Conservation (phyloP, 1,284 basidiomycete genomes). For the Gymnopus androsaceus region DNA sequence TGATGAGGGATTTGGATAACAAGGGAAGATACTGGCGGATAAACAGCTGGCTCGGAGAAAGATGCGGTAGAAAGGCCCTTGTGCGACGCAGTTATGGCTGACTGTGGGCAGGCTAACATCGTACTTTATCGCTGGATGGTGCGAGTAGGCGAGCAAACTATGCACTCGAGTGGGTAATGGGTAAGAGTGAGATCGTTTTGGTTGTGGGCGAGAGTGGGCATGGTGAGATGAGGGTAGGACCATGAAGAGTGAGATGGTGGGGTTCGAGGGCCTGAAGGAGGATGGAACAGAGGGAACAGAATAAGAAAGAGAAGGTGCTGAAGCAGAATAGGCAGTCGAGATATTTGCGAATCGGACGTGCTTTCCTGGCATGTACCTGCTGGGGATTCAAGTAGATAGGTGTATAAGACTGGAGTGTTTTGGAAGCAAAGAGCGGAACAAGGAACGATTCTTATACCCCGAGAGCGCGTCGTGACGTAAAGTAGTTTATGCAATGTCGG, state of each 20-base stretch:
- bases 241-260: neutral
- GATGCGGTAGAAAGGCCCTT: slow-evolving; percentile 24
- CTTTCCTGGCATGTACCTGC: slow-evolving; percentile 27
- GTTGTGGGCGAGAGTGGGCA: neutral
- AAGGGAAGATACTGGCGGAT: slow-evolving; percentile 31
- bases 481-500: neutral
- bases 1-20: slow-evolving; percentile 32
- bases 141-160: slow-evolving; percentile 35
- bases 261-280: neutral
- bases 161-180: slow-evolving; percentile 29
- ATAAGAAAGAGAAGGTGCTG: slow-evolving; percentile 16
- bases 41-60: slow-evolving; percentile 37
- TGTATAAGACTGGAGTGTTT: neutral
- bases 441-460: neutral
- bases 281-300: slow-evolving; percentile 1
- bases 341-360: slow-evolving; percentile 35
- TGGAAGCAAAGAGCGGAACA: neutral
- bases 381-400: neutral
- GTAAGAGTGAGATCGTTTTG: slow-evolving; percentile 3
- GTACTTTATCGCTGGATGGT: slow-evolving; percentile 29
- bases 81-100: slow-evolving; percentile 32
- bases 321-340: slow-evolving; percentile 23
- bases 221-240: neutral
- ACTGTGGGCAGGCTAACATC: slow-evolving; percentile 30
- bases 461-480: neutral